Evolutionary conservation across 2,329 filamentous ascomycete genomes (phyloP).

Genomic region (Mollisia scopiformis): DNA sequence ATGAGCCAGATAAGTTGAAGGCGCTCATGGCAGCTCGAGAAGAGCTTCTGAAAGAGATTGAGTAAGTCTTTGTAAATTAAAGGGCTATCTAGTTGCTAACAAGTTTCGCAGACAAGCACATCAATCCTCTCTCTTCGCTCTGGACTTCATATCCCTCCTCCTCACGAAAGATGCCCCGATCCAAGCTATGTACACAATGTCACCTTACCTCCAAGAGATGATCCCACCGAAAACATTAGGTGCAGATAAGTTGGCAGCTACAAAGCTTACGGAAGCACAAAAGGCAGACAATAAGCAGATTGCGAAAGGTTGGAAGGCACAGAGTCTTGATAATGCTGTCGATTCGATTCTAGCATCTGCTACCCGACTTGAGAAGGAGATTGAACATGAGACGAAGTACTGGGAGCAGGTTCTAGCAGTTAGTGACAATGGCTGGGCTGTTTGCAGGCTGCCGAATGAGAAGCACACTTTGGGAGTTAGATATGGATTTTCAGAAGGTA

Average conservation of each 20-base stretch:
- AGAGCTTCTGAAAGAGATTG: conserved; percentile 60
- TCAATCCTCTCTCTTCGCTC: conserved; percentile 67
- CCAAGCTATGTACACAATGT: conserved; percentile 71
- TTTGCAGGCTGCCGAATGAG: conserved; percentile 77
- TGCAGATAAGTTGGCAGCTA: conserved; percentile 64
- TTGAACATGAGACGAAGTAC: conserved; percentile 79
- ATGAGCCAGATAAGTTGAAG: conserved; percentile 40
- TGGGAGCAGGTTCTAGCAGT: conserved; percentile 87
- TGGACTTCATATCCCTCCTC: conserved; percentile 83
- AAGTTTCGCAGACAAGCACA: conserved; percentile 44
- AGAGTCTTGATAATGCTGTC: conserved; percentile 75
- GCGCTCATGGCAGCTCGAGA: conserved; percentile 50
- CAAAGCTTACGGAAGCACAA: conserved; percentile 59
- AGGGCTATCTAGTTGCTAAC: conserved; percentile 18
- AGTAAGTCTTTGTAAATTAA: conserved; percentile 45
- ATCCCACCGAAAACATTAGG: conserved; percentile 77
- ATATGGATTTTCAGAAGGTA: conserved; percentile 79
- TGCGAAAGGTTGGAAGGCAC: conserved; percentile 74
- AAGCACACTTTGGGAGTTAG: conserved; percentile 78
- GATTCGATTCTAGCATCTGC: conserved; percentile 75
- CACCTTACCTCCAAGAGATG: conserved; percentile 67
- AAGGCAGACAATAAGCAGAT: conserved; percentile 59
- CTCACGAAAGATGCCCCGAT: conserved; percentile 80
- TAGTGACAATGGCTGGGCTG: conserved; percentile 82
- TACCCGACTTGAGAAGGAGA: conserved; percentile 73